Conservation (phyloP, 129 eudicot genomes). For the Flaveria bidentis region DNA sequence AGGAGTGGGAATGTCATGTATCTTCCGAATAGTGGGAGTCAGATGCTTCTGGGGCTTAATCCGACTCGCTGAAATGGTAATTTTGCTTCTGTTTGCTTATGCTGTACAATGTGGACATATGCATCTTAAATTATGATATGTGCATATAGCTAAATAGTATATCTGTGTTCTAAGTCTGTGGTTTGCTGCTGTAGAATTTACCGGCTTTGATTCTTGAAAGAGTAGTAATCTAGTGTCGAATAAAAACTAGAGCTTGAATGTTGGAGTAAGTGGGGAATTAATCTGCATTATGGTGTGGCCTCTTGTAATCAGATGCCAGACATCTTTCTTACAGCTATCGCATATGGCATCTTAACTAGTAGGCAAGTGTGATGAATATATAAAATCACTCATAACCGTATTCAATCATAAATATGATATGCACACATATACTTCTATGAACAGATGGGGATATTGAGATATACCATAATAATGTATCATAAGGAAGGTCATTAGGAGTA, state of each 20-base stretch:
- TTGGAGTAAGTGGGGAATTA: not conserved
- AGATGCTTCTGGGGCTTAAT: slow-evolving; percentile 70
- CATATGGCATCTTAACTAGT: no score
- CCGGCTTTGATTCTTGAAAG: not conserved
- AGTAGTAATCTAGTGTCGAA: not conserved
- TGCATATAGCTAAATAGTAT: not conserved
- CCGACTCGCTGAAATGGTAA: slow-evolving; percentile 58
- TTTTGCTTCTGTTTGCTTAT: not conserved
- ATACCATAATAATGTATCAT: no score
- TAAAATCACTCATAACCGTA: no score
- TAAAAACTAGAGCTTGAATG: not conserved
- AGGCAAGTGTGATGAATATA: no score
- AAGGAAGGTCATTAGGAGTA: not conserved
- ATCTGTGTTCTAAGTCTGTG: not conserved
- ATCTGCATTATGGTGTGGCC: not conserved
- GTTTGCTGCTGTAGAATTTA: not conserved
- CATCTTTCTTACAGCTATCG: no score
- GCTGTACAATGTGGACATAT: not conserved
- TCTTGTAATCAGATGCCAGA: no score
- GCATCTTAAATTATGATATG: no score
- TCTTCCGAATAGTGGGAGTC: slow-evolving; percentile 53
- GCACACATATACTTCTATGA: no score
- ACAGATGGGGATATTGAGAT: no score
- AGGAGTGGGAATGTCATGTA: slow-evolving; percentile 67
- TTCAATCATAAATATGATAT: no score